Percentiles rank a stretch among this genome's conserved stretches.
phyloP scores from a whole-genome alignment of 805 yeast species.

The Naumovozyma dairenensis region DNA sequence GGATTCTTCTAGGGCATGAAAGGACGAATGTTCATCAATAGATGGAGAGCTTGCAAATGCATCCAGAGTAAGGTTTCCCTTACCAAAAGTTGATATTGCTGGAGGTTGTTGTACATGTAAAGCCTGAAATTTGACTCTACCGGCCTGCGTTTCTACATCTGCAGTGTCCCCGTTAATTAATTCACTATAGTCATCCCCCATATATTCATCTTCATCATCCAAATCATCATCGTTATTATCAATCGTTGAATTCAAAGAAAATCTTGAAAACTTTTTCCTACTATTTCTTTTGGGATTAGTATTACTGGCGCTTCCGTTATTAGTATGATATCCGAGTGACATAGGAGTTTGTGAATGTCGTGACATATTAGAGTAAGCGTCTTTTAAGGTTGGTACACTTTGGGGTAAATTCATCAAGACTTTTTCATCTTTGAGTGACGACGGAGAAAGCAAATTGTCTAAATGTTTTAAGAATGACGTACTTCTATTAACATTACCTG shows the following conservation, averaged over 20 bases:
- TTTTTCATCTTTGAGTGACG: constrained; percentile 1
- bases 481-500: constrained; percentile 12
- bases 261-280: too few relatives aligned
- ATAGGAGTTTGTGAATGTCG: too few relatives aligned
- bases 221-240: too few relatives aligned
- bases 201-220: too few relatives aligned
- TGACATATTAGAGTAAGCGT: too few relatives aligned
- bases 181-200: too few relatives aligned
- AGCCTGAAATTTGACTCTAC: constrained; percentile 24
- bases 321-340: too few relatives aligned
- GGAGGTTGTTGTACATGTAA: constrained; percentile 33
- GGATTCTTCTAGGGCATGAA: too few relatives aligned
- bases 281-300: too few relatives aligned
- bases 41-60: constrained; percentile 15
- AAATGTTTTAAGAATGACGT: constrained; percentile 30
- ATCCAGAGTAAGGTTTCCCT: constrained; percentile 41
- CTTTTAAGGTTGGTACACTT: not conserved
- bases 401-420: not conserved
- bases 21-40: constrained; percentile 1
- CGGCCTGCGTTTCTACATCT: not conserved
- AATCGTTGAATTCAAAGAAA: too few relatives aligned
- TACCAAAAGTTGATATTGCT: constrained; percentile 44
- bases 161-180: not conserved
- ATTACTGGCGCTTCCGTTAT: too few relatives aligned
- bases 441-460: constrained; percentile 27